Base-by-base conservation (phyloP, 2,329 filamentous ascomycete genomes). In the Coniochaeta prunicola region DNA sequence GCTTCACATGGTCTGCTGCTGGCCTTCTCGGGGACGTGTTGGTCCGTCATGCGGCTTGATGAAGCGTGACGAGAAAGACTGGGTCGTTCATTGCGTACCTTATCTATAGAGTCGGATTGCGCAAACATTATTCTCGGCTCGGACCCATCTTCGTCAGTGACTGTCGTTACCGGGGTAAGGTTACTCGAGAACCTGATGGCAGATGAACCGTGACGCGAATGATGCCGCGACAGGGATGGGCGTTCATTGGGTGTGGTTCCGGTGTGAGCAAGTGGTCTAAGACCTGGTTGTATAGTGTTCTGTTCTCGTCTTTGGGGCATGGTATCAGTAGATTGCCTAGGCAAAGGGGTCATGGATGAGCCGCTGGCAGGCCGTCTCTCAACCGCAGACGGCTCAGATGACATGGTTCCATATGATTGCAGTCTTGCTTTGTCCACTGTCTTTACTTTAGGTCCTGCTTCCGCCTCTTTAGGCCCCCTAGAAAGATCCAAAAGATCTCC, bases 91-190 rank as follows among this genome's bases (percentile, higher is more conserved):
- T 67, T 63, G 21, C 68, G 71, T 8, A 65, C 17, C 13, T 28
- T 50, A 21, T 13, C 28, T 8, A 4, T 67, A 15, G 68, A 64
- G 9, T 73, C 69, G 5, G 73, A 63, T 57, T 86, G 77, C 10
- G 83, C 84, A 71, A 94, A 96, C 82, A 89, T 90, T 62, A 96
- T 92, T 1, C 81, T 87, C 1, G 87, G 86, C 0, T 85, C 87
- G 0, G 82, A 76, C 1, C 81, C 84, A 59, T 88, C 89, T 60
- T 89, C 83, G 1, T 78, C 76, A 3, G 83, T 83, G 24, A 91
- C 80, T 61, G 80, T 82, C 1, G 89, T 87, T 63, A 88, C 84
- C 0, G 90, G 90, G 0, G 90, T 84, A 0, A 89, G 85, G 6
- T 84, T 85, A 56, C 88, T 92, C 0, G 86, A 88, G 69, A 93